Evolutionary conservation across 2,329 filamentous ascomycete genomes (phyloP).

Genomic region (Penicillium oxalicum): DNA sequence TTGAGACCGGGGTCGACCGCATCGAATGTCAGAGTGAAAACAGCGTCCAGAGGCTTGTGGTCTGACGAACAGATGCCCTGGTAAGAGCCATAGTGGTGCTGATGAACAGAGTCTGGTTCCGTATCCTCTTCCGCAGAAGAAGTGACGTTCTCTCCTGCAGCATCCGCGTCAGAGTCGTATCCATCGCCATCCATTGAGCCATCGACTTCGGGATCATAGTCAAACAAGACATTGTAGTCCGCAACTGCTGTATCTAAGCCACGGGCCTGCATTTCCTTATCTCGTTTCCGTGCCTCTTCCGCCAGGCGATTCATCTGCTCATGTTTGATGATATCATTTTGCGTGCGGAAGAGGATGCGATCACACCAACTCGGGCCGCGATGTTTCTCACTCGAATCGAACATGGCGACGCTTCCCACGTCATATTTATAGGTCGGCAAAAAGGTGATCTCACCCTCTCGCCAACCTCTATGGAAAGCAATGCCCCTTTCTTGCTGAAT

Average conservation of each 20-base stretch:
- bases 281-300: slow-evolving; percentile 61
- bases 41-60: slow-evolving; percentile 82
- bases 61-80: slow-evolving; percentile 88
- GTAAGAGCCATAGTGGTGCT: slow-evolving; percentile 76
- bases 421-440: slow-evolving; percentile 98
- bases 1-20: slow-evolving; percentile 81
- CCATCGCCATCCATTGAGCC: slow-evolving; percentile 44
- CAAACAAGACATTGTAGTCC: slow-evolving; percentile 79
- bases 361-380: slow-evolving; percentile 96
- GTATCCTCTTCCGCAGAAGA: slow-evolving; percentile 24
- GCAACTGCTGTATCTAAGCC: slow-evolving; percentile 68
- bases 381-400: slow-evolving; percentile 92
- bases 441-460: slow-evolving; percentile 80
- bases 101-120: slow-evolving; percentile 45
- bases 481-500: slow-evolving; percentile 68
- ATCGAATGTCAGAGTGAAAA: slow-evolving; percentile 81
- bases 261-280: slow-evolving; percentile 77
- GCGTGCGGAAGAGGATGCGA: slow-evolving; percentile 79
- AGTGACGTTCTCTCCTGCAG: slow-evolving; percentile 31
- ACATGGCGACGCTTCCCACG: slow-evolving; percentile 81
- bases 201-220: slow-evolving; percentile 81
- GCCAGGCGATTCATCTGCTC: slow-evolving; percentile 59
- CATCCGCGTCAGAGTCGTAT: slow-evolving; percentile 51
- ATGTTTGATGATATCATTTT: slow-evolving; percentile 61
- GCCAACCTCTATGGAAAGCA: slow-evolving; percentile 86